Percentiles rank a stretch among this genome's conserved stretches.
Evolutionary conservation across 1,284 basidiomycete genomes (phyloP).

Genomic region (Rhodotorula sp.): DNA sequence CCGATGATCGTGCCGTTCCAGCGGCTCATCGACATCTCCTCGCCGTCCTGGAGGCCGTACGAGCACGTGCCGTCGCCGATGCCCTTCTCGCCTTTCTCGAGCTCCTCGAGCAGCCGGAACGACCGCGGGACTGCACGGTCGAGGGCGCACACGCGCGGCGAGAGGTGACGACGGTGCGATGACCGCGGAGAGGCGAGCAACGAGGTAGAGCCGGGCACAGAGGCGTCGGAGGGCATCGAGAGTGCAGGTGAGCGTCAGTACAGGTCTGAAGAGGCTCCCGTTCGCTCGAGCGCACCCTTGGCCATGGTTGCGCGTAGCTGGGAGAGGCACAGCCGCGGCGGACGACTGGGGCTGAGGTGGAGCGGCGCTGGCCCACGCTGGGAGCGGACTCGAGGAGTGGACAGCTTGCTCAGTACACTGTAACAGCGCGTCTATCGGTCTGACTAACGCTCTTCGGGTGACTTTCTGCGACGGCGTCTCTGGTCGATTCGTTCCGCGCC

Average conservation of each 20-base stretch:
- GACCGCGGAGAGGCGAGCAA: not conserved
- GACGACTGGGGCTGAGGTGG: no score
- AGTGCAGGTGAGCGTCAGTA: not conserved
- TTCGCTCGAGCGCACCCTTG: not conserved
- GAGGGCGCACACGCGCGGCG: not conserved
- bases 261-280: not conserved
- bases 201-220: not conserved
- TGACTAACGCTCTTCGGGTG: no score
- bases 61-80: constrained; percentile 95
- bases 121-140: constrained; percentile 77
- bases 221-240: not conserved
- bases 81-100: constrained; percentile 99
- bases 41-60: constrained; percentile 87
- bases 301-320: not conserved
- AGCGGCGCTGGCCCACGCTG: no score
- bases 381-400: no score
- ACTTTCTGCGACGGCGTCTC: no score
- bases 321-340: no score
- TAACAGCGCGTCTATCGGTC: no score
- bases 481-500: no score
- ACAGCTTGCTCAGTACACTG: no score
- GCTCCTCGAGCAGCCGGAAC: constrained; percentile 93
- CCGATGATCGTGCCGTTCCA: constrained; percentile 99
- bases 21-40: constrained; percentile 90
- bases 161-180: not conserved